These are phyloP conservation scores for Pseudogymnoascus sp. DNA, from an alignment of 2,329 filamentous ascomycete species.

Conservation along the genomic window DNA sequence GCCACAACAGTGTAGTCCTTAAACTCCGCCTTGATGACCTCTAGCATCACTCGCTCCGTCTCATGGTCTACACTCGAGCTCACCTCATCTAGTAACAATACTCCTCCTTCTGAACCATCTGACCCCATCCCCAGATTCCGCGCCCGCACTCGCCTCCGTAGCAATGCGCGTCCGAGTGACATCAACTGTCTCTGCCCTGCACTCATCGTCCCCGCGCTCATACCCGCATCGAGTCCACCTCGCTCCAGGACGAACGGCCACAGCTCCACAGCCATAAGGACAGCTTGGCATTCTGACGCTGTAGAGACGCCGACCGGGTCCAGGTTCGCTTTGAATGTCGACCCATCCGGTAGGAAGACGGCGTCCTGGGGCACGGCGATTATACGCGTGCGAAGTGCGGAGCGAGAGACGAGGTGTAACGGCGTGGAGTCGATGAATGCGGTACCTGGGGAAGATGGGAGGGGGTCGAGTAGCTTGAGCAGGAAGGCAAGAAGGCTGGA, in stretches of 20 bases:
- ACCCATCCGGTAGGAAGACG: conserved; percentile 42
- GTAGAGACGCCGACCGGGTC: conserved; percentile 34
- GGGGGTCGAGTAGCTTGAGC: conserved; percentile 33
- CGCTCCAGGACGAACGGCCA: conserved; percentile 11
- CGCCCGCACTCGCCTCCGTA: conserved; percentile 23
- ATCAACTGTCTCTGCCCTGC: conserved; percentile 43
- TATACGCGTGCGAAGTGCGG: conserved; percentile 39
- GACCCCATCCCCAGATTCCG: conserved; percentile 19
- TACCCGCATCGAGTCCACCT: conserved; percentile 34
- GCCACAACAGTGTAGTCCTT: conserved; percentile 24
- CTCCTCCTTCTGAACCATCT: conserved; percentile 22
- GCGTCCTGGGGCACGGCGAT: conserved; percentile 49
- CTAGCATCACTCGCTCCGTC: conserved; percentile 17
- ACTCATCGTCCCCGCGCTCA: conserved; percentile 31
- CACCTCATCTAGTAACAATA: conserved; percentile 30
- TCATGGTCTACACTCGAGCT: conserved; percentile 21
- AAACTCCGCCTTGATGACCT: conserved; percentile 25
- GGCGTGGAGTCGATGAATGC: conserved; percentile 39
- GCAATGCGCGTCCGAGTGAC: conserved; percentile 33
- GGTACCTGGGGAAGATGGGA: conserved; percentile 24
- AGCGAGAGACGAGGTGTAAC: conserved; percentile 34
- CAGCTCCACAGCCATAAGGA: conserved; percentile 13
- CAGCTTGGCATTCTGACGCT: conserved; percentile 10
- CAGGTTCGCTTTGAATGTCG: conserved; percentile 36
- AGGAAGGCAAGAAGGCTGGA: conserved; percentile 35